Conservation (phyloP, 371 early-diverging fungal genomes). For the Zancudomyces culisetae region DNA sequence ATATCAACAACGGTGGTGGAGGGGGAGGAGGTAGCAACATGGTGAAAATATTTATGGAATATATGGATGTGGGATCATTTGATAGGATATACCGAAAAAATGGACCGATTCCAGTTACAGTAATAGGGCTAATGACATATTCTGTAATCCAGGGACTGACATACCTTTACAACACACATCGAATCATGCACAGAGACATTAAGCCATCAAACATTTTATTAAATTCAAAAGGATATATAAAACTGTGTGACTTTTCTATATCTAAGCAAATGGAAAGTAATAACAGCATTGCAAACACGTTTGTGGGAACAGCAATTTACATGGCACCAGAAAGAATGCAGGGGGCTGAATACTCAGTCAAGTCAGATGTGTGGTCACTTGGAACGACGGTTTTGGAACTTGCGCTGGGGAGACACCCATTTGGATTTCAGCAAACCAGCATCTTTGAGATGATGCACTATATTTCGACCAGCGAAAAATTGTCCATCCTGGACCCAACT, state of each 20-base stretch:
- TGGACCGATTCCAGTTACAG: constrained; percentile 12
- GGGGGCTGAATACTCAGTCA: constrained; percentile 72
- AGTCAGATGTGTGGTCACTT: constrained; percentile 92
- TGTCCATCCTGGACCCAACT: constrained; percentile 47
- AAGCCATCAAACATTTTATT: constrained; percentile 83
- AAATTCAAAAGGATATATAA: constrained; percentile 66
- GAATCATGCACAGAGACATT: constrained; percentile 81
- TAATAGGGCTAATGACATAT: neutral
- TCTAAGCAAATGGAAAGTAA: constrained; percentile 69
- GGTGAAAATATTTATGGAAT: constrained; percentile 90
- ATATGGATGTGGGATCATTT: constrained; percentile 64
- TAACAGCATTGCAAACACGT: constrained; percentile 81
- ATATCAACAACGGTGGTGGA: too few species aligned
- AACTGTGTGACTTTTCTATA: constrained; percentile 91
- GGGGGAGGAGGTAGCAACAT: constrained; percentile 65
- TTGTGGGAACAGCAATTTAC: constrained; percentile 86
- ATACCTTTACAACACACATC: constrained; percentile 42
- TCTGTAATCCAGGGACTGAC: constrained; percentile 39
- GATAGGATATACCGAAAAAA: constrained; percentile 58
- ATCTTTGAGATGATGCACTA: constrained; percentile 82
- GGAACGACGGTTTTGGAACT: constrained; percentile 86
- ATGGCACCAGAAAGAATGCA: constrained; percentile 96
- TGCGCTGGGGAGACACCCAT: constrained; percentile 78
- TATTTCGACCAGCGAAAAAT: constrained; percentile 78
- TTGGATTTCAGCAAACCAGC: constrained; percentile 51